phyloP scores from a whole-genome alignment of 495 filamentous ascomycete species.

The Xanthoparmelia taractica region DNA sequence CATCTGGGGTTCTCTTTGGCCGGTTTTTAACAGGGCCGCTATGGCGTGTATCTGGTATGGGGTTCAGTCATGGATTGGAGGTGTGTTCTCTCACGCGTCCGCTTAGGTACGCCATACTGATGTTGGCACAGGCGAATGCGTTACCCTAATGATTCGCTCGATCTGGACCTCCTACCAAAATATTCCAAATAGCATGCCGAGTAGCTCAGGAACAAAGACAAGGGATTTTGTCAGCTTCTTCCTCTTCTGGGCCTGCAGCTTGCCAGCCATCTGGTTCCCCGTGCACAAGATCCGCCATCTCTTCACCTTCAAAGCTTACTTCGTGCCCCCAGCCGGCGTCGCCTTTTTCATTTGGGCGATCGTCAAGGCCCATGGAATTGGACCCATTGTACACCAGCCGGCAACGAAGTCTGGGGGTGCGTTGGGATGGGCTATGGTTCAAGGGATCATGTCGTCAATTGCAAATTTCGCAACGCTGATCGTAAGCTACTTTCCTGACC shows the following conservation, averaged over 20 bases:
- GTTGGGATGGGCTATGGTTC: slow-evolving; percentile 74
- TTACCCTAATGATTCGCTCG: slow-evolving; percentile 71
- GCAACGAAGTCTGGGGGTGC: slow-evolving; percentile 55
- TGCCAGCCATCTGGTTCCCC: slow-evolving; percentile 77
- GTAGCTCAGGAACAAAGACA: slow-evolving; percentile 63
- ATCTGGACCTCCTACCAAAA: slow-evolving; percentile 66
- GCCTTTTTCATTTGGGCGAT: slow-evolving; percentile 90
- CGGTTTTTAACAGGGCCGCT: slow-evolving; percentile 79
- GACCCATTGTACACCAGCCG: slow-evolving; percentile 73
- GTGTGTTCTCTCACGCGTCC: slow-evolving; percentile 30
- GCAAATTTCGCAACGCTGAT: slow-evolving; percentile 89
- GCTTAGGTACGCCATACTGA: slow-evolving; percentile 11
- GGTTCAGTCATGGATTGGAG: slow-evolving; percentile 80
- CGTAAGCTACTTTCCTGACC: slow-evolving; percentile 34
- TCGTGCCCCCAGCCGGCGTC: slow-evolving; percentile 76
- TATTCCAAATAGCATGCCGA: slow-evolving; percentile 60
- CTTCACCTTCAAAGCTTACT: slow-evolving; percentile 83
- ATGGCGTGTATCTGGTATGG: slow-evolving; percentile 89
- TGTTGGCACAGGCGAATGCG: slow-evolving; percentile 49
- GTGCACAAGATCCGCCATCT: slow-evolving; percentile 63
- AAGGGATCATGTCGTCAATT: slow-evolving; percentile 79
- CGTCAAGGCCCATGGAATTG: slow-evolving; percentile 72
- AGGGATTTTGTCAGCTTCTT: slow-evolving; percentile 72
- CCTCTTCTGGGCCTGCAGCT: slow-evolving; percentile 70
- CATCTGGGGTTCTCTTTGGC: slow-evolving; percentile 84